Base-by-base conservation (phyloP, 768 basidiomycete genomes). In the Termitomyces sp. region DNA sequence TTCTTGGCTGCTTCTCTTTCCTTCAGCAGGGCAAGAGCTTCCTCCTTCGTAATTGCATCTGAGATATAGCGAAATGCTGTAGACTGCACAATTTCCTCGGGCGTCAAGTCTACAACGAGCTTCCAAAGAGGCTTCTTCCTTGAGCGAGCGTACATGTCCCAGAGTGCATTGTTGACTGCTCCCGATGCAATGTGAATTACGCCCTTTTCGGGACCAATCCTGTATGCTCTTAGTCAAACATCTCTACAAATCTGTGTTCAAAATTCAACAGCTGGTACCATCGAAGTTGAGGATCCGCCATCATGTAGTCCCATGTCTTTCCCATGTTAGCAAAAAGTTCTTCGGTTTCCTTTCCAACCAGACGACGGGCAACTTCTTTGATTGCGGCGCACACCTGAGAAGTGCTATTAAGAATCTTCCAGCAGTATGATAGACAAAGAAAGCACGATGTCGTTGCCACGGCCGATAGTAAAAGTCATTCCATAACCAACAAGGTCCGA, bases 191-290 rank as follows among this genome's bases (percentile, higher is more conserved):
- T 85, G 67, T 93, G 90, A 53, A 98, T 94, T 3, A 98, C 92
- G 51, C 95, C 95, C 70, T 96, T 96, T 68, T 96, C 94, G 0
- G 94, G 94, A 5, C 93, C 94, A 64, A 94, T 87, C 88, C 89
- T 89, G 51, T 50, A 42, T 19, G 59, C 1, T 31, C 35, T 15
- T 14, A 17, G 40, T 44, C 19, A 46, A n/a, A 49, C 37, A 21
- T 28, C 9, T 38, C 5, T 26, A 12, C 12, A 23, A 1, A 33
- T 15, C 7, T 14, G 15, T 1, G 12, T 1, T 44, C 5, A 33
- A 23, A 28, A 1, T 33, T 17, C 38, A 21, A 52, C 43, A 30
- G 50, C 35, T 63, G 2, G 15, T 17, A 87, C 95, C 95, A 98
- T 70, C 95, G 81, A 55, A 96, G 73, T 68, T 98, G 95, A 35